Evolutionary conservation across 2,329 filamentous ascomycete species (phyloP), one percentile per base, ranked within the genome.

Genomic region (Catunica adiposa): DNA sequence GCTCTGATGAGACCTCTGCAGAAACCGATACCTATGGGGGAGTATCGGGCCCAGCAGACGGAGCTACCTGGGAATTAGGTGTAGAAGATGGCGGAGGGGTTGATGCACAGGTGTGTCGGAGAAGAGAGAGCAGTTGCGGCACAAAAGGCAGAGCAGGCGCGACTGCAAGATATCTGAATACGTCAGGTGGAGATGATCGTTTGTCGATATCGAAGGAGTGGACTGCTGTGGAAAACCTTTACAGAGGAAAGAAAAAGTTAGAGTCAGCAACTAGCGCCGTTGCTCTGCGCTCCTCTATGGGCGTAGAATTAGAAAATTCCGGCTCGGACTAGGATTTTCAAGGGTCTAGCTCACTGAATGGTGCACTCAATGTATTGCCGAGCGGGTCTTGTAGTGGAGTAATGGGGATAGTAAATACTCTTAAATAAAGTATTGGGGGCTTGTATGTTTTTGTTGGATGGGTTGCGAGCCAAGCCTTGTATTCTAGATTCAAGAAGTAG

Each of bases 21-120:
- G 82, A 83, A 77, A 79, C 84, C 86, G 86, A 94, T 89, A 89
- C 83, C 77, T 71, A 73, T 78, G 73, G 71, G 64, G 69, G 77
- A 85, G 83, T 89, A 89, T 83, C 86, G 85, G 84, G 80, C 81
- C 80, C 78, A 82, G 79, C 80, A 85, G 82, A 84, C 60, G 55
- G 59, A 54, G 55, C 54, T 60, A 61, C 61, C 58, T 62, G 60
- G 55, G 59, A 54, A 54, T 22, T 47, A 59, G 38, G 54, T 59
- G 48, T 60, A 60, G 59, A 62, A 62, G 62, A 62, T 62, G 62
- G 62, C 17, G 37, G 50, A 62, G 62, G 62, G 63, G 62, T 62
- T n/a, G 25, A 23, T 22, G 7, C 14, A 23, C 29, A 20, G 9
- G 17, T n/a, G 11, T 37, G 26, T 22, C 34, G 9, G 31, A 11